phyloP scores from a whole-genome alignment of 2,329 filamentous ascomycete species.

The Trichophyton schoenleinii region DNA sequence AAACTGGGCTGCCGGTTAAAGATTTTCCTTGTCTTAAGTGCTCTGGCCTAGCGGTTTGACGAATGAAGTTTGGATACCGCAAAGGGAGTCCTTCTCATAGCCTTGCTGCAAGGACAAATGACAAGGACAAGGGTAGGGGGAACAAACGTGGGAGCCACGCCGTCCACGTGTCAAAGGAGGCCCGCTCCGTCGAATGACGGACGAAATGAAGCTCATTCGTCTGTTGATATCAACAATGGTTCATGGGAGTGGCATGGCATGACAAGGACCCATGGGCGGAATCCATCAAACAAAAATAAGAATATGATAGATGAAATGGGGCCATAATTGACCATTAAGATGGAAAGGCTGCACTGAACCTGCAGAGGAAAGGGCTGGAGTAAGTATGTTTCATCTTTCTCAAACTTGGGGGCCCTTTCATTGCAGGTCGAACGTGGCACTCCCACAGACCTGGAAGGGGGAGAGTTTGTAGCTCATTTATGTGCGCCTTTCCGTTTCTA shows the following conservation, averaged over 20 bases:
- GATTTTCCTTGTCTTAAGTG: background rate
- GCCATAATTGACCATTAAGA: background rate
- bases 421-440: background rate
- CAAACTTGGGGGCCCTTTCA: background rate
- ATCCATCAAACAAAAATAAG: background rate
- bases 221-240: background rate
- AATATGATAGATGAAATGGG: background rate
- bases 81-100: background rate
- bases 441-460: background rate
- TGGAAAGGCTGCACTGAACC: background rate
- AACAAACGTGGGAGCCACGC: background rate
- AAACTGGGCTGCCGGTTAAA: background rate
- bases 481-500: background rate
- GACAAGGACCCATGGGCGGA: background rate
- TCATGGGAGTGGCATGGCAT: background rate
- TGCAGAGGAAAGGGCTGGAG: background rate
- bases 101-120: background rate
- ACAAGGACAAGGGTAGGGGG: background rate
- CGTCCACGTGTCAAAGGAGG: background rate
- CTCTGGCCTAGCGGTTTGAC: background rate
- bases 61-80: background rate
- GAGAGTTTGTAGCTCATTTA: background rate
- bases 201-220: background rate
- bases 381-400: background rate
- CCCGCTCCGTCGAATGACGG: background rate